Conservation (phyloP, 2,329 filamentous ascomycete genomes). For the Clonostachys rosea region DNA sequence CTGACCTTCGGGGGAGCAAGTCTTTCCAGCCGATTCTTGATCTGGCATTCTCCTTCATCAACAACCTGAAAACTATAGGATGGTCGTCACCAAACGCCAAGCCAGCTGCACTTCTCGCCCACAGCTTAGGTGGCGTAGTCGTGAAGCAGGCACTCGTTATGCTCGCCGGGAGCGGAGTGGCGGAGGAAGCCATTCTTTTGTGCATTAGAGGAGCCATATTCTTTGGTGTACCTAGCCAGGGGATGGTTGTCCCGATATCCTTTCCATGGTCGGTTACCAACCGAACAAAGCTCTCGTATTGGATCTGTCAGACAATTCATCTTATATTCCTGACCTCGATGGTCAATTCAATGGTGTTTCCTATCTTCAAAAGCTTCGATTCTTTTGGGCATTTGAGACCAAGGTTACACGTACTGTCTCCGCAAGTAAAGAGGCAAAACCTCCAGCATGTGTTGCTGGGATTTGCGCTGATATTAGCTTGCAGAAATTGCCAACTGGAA, state of each 20-base stretch:
- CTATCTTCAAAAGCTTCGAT: too few relatives aligned
- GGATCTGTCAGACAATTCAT: not conserved
- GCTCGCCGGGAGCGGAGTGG: not conserved
- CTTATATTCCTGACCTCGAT: too few relatives aligned
- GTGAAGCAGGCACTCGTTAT: not conserved
- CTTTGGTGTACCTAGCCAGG: not conserved
- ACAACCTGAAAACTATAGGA: not conserved
- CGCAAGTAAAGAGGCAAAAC: too few relatives aligned
- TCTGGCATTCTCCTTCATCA: not conserved
- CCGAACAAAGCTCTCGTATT: not conserved
- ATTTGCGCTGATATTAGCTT: not conserved
- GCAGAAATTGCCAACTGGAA: not conserved
- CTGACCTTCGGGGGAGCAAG: not conserved
- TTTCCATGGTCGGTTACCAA: not conserved
- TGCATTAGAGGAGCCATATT: not conserved
- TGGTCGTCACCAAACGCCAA: not conserved
- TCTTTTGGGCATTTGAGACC: not conserved
- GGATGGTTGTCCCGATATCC: not conserved
- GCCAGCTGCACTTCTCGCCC: not conserved
- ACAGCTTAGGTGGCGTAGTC: constrained; percentile 1
- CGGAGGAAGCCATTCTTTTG: not conserved
- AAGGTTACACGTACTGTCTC: too few relatives aligned
- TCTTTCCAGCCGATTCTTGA: not conserved
- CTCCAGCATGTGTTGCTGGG: not conserved
- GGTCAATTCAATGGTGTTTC: too few relatives aligned